Conservation (phyloP, 345 rosid species). For the Streptanthus diversifolius region DNA sequence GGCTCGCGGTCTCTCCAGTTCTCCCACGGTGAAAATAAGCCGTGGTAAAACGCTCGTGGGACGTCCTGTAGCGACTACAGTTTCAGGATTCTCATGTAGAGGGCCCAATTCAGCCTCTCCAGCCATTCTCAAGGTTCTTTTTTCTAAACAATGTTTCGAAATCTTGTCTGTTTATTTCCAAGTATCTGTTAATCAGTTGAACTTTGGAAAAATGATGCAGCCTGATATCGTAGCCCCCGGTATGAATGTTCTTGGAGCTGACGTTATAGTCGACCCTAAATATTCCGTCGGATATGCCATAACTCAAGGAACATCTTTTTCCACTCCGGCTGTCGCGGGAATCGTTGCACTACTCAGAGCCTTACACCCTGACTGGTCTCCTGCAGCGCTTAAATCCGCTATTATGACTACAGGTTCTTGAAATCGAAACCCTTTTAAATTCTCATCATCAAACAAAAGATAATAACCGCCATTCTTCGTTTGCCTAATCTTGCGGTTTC, state of each 20-base stretch:
- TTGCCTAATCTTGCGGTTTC: background rate
- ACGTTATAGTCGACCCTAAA: fast-evolving
- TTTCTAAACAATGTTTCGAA: background rate
- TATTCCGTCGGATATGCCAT: background rate
- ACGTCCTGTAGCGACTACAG: slow-evolving; percentile 4
- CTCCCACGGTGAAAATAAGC: slow-evolving; percentile 2
- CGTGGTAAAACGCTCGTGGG: slow-evolving; percentile 1
- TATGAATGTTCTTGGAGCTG: background rate
- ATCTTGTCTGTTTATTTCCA: background rate
- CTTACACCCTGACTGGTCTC: slow-evolving; percentile 37
- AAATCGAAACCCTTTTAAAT: background rate
- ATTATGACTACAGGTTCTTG: slow-evolving; percentile 33
- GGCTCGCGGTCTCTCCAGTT: slow-evolving; percentile 9
- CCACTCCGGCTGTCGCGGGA: slow-evolving; percentile 17
- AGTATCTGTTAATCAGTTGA: background rate
- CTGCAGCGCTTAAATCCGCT: slow-evolving; percentile 32
- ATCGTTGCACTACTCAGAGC: slow-evolving; percentile 20
- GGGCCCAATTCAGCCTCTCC: slow-evolving; percentile 19
- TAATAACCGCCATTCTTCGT: background rate
- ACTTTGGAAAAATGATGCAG: background rate
- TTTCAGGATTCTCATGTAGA: slow-evolving; percentile 19
- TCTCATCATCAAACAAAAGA: background rate
- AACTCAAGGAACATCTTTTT: background rate
- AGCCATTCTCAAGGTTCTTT: slow-evolving; percentile 25
- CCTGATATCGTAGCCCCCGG: slow-evolving; percentile 34